Conservation (phyloP, 2,329 filamentous ascomycete species). For the Thielaviopsis cerberus region DNA sequence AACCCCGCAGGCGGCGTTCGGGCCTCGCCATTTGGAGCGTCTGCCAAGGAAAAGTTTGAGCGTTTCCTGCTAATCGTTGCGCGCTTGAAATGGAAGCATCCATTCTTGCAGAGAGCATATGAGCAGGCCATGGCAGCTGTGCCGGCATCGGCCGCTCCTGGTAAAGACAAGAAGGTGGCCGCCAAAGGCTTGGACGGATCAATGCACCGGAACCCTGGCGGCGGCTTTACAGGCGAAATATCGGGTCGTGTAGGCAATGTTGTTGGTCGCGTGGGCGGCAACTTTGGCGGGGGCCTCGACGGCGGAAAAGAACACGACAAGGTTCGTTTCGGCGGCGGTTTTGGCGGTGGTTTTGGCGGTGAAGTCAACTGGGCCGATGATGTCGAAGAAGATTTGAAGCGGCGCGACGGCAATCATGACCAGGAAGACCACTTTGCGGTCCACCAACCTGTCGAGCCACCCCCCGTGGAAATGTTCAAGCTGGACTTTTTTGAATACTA, state of each 20-base stretch:
- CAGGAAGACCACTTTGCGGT: conserved; percentile 14
- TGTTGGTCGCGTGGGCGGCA: not conserved
- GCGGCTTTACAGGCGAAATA: not conserved
- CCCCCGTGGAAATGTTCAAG: conserved; percentile 47
- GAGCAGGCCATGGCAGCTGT: conserved; percentile 25
- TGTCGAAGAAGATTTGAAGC: conserved; percentile 1
- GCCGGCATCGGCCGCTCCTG: not conserved
- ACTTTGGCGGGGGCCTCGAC: not conserved
- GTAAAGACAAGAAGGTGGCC: not conserved
- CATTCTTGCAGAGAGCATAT: conserved; percentile 40
- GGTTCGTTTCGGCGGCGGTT: not conserved
- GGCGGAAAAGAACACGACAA: not conserved
- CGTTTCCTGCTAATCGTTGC: conserved; percentile 15
- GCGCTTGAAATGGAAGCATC: conserved; percentile 44
- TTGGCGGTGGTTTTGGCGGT: not conserved
- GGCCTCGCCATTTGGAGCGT: conserved; percentile 1
- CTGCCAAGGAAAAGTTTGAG: conserved; percentile 6
- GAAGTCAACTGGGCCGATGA: conserved; percentile 7
- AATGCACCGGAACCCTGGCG: not conserved
- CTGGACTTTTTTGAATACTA: conserved; percentile 65
- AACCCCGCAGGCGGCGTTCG: not conserved
- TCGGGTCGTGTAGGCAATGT: not conserved
- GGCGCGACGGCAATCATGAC: not conserved
- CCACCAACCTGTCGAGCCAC: conserved; percentile 24
- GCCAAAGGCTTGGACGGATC: not conserved